These are phyloP conservation scores for Limtongia smithiae DNA, from an alignment of 805 yeast species.

Conservation along the genomic window DNA sequence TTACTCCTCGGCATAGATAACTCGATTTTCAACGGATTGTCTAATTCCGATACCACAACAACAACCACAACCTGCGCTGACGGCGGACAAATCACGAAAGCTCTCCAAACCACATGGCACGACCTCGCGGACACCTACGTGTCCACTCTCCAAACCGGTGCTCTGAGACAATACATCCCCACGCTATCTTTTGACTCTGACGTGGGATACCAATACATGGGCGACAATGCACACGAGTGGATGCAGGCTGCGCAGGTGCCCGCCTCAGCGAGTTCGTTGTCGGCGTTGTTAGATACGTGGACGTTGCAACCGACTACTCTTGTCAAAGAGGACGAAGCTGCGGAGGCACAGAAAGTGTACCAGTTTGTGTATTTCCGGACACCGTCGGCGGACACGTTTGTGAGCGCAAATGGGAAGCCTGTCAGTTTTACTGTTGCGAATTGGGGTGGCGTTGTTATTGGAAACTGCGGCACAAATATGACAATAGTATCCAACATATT, in stretches of 20 bases:
- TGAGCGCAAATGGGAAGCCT: background rate
- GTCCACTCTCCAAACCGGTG: conserved; percentile 2
- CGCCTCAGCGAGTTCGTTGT: background rate
- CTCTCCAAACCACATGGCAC: conserved; percentile 4
- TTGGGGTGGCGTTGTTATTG: conserved; percentile 76
- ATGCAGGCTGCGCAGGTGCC: background rate
- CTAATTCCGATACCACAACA: background rate
- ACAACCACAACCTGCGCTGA: too few species aligned
- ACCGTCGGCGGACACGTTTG: background rate
- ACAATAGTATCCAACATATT: conserved; percentile 56
- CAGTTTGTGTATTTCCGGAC: conserved; percentile 20
- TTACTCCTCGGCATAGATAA: conserved; percentile 9
- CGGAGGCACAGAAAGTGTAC: conserved; percentile 6
- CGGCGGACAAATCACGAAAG: background rate
- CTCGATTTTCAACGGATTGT: background rate
- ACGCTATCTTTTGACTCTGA: conserved; percentile 19
- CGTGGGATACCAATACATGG: conserved; percentile 14
- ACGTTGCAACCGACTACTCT: conserved; percentile 14
- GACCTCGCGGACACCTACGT: conserved; percentile 1
- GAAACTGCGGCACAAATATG: conserved; percentile 28
- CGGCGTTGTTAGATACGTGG: conserved; percentile 16
- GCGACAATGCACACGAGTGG: conserved; percentile 1
- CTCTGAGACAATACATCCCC: conserved; percentile 1
- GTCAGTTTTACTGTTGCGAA: conserved; percentile 56
- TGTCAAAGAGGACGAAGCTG: background rate